A percentile compares a stretch with the other conserved stretches of the same genome.
phyloP scores from a whole-genome alignment of 148 eudicot genomes.

The Cornus florida region DNA sequence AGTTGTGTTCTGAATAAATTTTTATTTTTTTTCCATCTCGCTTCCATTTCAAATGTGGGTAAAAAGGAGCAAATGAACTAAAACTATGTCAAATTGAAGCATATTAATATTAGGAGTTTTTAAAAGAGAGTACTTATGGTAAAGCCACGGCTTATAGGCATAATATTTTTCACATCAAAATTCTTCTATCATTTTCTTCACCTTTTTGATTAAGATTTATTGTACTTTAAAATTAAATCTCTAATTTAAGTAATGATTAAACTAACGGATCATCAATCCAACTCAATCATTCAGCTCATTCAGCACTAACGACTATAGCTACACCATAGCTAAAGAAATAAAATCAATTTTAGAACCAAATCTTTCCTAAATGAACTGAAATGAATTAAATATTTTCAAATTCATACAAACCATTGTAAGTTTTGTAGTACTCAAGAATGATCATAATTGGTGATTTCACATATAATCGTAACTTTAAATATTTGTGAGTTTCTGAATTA shows the following conservation, averaged over 20 bases:
- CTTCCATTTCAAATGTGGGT: background rate
- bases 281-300: background rate
- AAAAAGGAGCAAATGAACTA: background rate
- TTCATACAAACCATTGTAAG: background rate
- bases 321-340: background rate
- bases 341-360: background rate
- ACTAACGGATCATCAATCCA: background rate
- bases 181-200: background rate
- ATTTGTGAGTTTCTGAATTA: no score
- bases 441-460: background rate
- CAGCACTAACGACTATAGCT: background rate
- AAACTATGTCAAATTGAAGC: background rate
- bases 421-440: background rate
- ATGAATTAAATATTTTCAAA: background rate
- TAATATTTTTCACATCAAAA: background rate
- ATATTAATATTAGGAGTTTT: background rate
- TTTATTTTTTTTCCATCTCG: background rate
- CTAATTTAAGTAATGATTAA: background rate
- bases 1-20: no score
- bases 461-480: background rate
- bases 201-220: background rate
- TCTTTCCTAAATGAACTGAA: background rate
- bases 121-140: background rate
- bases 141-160: background rate
- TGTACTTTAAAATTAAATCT: background rate